Evolutionary conservation across 1,139 yeast species (phyloP).

Genomic region (Protomyces arabidopsidicola): DNA sequence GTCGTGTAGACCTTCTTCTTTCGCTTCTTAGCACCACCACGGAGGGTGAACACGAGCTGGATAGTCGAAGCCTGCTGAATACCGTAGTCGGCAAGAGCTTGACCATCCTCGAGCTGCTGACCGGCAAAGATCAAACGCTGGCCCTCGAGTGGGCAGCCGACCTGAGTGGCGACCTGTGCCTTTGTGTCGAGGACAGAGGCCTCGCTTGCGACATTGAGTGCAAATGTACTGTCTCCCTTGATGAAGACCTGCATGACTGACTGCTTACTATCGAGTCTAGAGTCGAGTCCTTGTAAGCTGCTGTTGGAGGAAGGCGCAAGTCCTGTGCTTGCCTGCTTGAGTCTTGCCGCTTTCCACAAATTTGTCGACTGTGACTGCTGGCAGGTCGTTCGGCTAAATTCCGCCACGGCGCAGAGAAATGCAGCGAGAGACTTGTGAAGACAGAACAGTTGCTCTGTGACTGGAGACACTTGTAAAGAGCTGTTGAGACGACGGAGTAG

Average conservation of each 20-base stretch:
- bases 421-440: too few relatives aligned
- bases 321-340: neutral
- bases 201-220: conserved; percentile 89
- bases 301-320: neutral
- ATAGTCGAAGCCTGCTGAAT: conserved; percentile 99
- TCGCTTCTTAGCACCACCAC: conserved; percentile 99
- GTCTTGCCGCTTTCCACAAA: neutral
- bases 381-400: neutral
- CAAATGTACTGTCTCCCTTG: conserved; percentile 99
- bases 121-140: conserved; percentile 99
- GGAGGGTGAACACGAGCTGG: conserved; percentile 95
- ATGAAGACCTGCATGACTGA: conserved; percentile 47
- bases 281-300: neutral
- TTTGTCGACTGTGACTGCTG: neutral
- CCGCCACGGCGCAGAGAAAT: too few relatives aligned
- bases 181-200: conserved; percentile 99
- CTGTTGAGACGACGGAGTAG: too few relatives aligned
- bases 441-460: too few relatives aligned
- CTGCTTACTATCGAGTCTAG: neutral
- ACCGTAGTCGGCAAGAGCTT: conserved; percentile 99
- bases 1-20: conserved; percentile 99
- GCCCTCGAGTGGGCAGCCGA: conserved; percentile 99
- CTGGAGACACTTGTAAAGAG: too few relatives aligned
- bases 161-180: conserved; percentile 98
- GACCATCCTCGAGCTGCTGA: conserved; percentile 94